These are phyloP conservation scores for Lachnellula arida DNA, from an alignment of 2,329 filamentous ascomycete species.

Conservation along the genomic window DNA sequence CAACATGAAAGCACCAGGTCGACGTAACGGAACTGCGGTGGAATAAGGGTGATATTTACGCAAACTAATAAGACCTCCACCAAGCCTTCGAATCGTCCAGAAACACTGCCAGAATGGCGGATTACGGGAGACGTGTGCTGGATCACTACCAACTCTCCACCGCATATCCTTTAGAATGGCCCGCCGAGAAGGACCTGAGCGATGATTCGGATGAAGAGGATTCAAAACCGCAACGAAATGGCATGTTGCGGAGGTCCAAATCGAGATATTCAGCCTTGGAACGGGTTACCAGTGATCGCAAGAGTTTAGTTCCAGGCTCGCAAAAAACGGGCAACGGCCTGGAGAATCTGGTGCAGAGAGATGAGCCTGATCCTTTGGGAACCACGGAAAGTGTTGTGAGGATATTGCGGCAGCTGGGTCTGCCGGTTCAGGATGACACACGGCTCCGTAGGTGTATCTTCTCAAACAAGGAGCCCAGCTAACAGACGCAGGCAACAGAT, in stretches of 20 bases:
- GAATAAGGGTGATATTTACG: neutral
- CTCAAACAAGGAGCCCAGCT: constrained; percentile 9
- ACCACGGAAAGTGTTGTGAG: constrained; percentile 80
- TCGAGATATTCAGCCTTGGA: constrained; percentile 84
- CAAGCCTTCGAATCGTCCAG: neutral
- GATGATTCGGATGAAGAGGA: constrained; percentile 59
- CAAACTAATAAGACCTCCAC: neutral
- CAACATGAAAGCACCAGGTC: neutral
- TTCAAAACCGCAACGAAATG: constrained; percentile 36
- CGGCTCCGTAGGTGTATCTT: constrained; percentile 58
- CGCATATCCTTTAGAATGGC: constrained; percentile 80
- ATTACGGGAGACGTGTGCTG: constrained; percentile 71
- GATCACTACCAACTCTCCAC: constrained; percentile 85
- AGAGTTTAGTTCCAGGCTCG: constrained; percentile 59
- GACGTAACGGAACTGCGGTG: neutral
- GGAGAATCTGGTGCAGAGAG: constrained; percentile 77
- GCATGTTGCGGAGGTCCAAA: constrained; percentile 55
- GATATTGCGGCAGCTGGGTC: constrained; percentile 68
- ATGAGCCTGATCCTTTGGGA: constrained; percentile 91
- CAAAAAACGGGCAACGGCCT: constrained; percentile 64
- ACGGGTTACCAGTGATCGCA: constrained; percentile 63
- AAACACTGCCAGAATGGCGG: constrained; percentile 46
- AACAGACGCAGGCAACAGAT: constrained; percentile 66
- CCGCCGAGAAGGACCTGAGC: constrained; percentile 70
- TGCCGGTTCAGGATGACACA: constrained; percentile 79